phyloP scores from a whole-genome alignment of 129 eudicot genomes.

The Dittrichia graveolens region DNA sequence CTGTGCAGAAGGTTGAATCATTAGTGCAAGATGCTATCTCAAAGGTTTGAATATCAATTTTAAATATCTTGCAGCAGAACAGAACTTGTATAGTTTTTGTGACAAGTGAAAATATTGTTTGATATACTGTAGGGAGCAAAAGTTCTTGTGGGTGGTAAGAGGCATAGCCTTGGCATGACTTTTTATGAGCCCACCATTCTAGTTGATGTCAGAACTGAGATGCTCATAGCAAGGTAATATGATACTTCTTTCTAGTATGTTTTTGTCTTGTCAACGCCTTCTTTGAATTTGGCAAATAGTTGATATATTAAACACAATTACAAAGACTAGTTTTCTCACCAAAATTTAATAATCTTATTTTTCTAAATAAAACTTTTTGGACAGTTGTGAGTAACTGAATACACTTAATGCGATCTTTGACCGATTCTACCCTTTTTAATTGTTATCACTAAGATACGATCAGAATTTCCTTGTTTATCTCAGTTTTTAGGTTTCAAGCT shows the following conservation, averaged over 20 bases:
- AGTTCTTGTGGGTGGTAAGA: conserved; percentile 78
- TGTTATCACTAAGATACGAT: neutral
- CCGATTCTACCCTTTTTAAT: neutral
- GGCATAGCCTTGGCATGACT: conserved; percentile 67
- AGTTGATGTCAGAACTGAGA: conserved; percentile 68
- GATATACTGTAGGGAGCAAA: conserved; percentile 62
- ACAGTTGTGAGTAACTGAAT: neutral
- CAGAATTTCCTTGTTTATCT: too few species aligned
- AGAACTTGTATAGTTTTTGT: neutral
- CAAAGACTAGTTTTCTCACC: neutral
- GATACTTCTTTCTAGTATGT: neutral
- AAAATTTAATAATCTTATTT: neutral
- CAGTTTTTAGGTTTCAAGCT: neutral
- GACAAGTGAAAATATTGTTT: conserved; percentile 10
- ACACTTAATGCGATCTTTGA: neutral
- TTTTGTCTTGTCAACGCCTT: neutral
- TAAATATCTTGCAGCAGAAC: neutral
- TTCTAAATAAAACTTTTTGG: neutral
- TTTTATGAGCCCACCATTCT: conserved; percentile 78
- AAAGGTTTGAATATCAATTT: conserved; percentile 54
- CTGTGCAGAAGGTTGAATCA: conserved; percentile 76
- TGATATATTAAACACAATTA: neutral
- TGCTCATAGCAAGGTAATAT: conserved; percentile 76
- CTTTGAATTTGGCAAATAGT: neutral
- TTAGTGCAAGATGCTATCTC: conserved; percentile 82